Base-by-base conservation (phyloP, 768 basidiomycete genomes). In the Ephemerocybe angulata region DNA sequence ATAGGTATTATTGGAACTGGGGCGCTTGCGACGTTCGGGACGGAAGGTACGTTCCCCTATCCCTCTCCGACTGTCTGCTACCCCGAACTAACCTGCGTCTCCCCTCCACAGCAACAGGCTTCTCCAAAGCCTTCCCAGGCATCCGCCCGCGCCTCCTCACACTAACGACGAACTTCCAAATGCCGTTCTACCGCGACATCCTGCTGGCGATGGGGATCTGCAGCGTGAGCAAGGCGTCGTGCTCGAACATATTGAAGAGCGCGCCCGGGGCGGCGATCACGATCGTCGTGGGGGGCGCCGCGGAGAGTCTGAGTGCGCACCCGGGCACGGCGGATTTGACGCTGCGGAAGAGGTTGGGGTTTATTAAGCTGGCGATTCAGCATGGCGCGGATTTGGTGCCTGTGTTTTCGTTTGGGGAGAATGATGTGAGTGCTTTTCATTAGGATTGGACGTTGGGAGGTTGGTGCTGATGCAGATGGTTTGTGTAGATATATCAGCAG, bases 1-100 rank as follows among this genome's bases (percentile, higher is more conserved):
- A n/a, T n/a, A 94, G 92, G 94, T 37, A 98, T 99, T 60, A 98
- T 99, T 67, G 95, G 96, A 63, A 98, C 97, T 94, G 94, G 94
- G 38, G 92, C 94, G 3, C 75, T 97, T 38, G 90, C 90, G 10
- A 98, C 93, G n/a, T 98, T 99, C 62, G 96, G 86, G 2, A 95
- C 94, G 21, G 96, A 98, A 76, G 88, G 92, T 87, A 50, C 19
- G 61, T 59, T 24, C 42, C 37, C 28, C n/a, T 25, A 38, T n/a
- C 25, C 41, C 40, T 25, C 38, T 43, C 42, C 29, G 28, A 25
- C 15, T 35, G 29, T n/a, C 10, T 4, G 11, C 28, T 40, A 47
- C 52, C 52, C 47, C 47, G 50, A 52, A 44, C 43, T 53, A 19
- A 48, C 50, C 58, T 44, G 60, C 37, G 21, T 12, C 30, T 17